phyloP scores from a whole-genome alignment of 306 rosid genomes.

The Rosa chinensis region DNA sequence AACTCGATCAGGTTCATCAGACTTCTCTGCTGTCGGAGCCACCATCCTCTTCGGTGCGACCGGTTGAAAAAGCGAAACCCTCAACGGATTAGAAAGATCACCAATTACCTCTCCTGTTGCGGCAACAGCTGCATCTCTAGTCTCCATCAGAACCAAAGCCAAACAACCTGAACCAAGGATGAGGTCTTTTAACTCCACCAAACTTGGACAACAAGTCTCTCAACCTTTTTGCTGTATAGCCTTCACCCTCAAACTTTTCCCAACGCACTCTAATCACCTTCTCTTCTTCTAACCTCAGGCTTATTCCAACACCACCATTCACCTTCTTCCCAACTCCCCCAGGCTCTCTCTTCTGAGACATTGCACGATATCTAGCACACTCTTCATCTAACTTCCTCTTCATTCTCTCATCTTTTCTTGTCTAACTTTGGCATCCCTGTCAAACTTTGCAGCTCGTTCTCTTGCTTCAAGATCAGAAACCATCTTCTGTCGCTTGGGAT shows the following conservation, averaged over 20 bases:
- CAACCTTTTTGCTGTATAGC: slow-evolving; percentile 63
- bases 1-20: slow-evolving; percentile 41
- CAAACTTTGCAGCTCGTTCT: slow-evolving; percentile 60
- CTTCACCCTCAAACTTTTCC: slow-evolving; percentile 68
- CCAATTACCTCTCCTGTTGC: slow-evolving; percentile 59
- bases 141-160: slow-evolving; percentile 79
- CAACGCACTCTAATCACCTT: slow-evolving; percentile 82
- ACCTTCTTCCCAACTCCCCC: slow-evolving; percentile 18
- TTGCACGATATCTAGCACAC: slow-evolving; percentile 63
- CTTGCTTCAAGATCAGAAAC: slow-evolving; percentile 74
- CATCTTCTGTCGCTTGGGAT: slow-evolving; percentile 72
- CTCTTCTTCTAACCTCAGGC: slow-evolving; percentile 48
- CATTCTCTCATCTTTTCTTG: slow-evolving; percentile 49
- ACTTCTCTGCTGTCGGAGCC: slow-evolving; percentile 14
- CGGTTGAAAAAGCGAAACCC: slow-evolving; percentile 56
- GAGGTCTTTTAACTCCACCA: slow-evolving; percentile 59
- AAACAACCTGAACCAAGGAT: slow-evolving; percentile 68
- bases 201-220: slow-evolving; percentile 58
- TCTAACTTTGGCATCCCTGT: slow-evolving; percentile 20
- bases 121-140: slow-evolving; percentile 76
- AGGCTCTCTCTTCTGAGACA: slow-evolving; percentile 30
- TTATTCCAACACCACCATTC: slow-evolving; percentile 16
- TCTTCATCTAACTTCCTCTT: slow-evolving; percentile 24
- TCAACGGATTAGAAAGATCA: slow-evolving; percentile 21
- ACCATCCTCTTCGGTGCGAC: slow-evolving; percentile 16